A percentile compares a stretch with the other conserved stretches of the same genome.
phyloP scores from a whole-genome alignment of 2,329 filamentous ascomycete species.

The Phaeoacremonium minimum region DNA sequence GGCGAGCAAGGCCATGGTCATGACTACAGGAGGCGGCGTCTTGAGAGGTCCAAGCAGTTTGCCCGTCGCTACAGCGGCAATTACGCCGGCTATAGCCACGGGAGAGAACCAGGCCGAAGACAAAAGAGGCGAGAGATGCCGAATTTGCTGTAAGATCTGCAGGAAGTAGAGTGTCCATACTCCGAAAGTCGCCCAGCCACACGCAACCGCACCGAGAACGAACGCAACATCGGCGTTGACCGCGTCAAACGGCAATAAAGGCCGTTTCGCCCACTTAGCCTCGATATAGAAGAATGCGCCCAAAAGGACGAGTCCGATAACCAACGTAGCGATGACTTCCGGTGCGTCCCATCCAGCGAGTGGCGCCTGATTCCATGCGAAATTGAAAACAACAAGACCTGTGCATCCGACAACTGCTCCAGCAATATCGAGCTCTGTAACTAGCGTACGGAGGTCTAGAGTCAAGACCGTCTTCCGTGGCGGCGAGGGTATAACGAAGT shows the following conservation, averaged over 20 bases:
- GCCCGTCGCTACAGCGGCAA: conserved; percentile 25
- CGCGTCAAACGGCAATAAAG: conserved; percentile 53
- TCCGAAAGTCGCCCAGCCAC: conserved; percentile 51
- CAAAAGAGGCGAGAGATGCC: conserved; percentile 17
- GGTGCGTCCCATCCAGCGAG: conserved; percentile 45
- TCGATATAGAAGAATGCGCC: conserved; percentile 48
- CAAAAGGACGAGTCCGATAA: conserved; percentile 45
- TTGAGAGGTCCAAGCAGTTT: conserved; percentile 21
- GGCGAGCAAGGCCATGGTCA: conserved; percentile 15
- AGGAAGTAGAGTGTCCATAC: conserved; percentile 49
- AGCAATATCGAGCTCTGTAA: conserved; percentile 18
- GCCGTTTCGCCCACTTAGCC: conserved; percentile 35
- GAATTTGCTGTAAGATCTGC: conserved; percentile 41
- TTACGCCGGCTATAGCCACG: conserved; percentile 17
- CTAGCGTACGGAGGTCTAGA: conserved; percentile 3
- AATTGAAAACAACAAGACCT: conserved; percentile 50
- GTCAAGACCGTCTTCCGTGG: conserved; percentile 1
- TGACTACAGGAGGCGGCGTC: conserved; percentile 19
- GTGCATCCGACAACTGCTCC: conserved; percentile 34
- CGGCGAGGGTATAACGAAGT: conserved; percentile 12
- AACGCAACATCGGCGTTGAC: conserved; percentile 45
- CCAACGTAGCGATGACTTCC: conserved; percentile 45
- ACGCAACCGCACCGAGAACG: conserved; percentile 49
- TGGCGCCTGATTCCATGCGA: conserved; percentile 56
- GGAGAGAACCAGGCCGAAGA: conserved; percentile 23